Conservation (phyloP, 345 rosid genomes). For the Eucalyptus sp. region DNA sequence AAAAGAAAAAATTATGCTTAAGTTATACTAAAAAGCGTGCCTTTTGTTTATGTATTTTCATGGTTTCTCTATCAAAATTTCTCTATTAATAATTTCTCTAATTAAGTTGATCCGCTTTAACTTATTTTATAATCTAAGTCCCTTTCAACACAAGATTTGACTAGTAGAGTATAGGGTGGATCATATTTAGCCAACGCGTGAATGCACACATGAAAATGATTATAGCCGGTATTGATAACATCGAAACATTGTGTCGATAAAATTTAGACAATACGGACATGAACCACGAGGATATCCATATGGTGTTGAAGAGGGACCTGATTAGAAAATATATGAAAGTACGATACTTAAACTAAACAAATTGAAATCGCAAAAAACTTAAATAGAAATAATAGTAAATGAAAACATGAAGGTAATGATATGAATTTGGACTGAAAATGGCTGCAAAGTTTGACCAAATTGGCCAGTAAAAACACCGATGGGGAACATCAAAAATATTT, state of each 20-base stretch:
- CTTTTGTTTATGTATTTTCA: neutral
- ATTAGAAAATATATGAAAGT: neutral
- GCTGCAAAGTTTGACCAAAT: neutral
- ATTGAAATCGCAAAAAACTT: neutral
- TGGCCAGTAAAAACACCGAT: neutral
- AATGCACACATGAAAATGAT: neutral
- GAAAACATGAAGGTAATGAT: neutral
- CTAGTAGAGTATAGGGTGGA: neutral
- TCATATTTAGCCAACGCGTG: neutral
- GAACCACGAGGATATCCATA: neutral
- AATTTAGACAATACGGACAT: rapidly evolving
- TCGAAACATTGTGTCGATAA: neutral
- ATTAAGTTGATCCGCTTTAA: neutral
- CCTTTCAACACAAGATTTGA: neutral
- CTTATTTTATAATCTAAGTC: neutral
- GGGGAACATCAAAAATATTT: neutral
- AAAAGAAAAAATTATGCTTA: neutral
- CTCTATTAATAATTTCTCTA: neutral
- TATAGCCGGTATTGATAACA: neutral
- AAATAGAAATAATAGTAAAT: neutral
- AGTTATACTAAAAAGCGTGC: neutral
- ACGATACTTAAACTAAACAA: neutral
- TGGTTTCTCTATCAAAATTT: neutral
- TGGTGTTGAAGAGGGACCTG: rapidly evolving
- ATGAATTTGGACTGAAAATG: neutral